Percentiles rank a stretch among this genome's conserved stretches.
Conservation (phyloP, 306 rosid genomes). For the Abrus pulchellus region DNA sequence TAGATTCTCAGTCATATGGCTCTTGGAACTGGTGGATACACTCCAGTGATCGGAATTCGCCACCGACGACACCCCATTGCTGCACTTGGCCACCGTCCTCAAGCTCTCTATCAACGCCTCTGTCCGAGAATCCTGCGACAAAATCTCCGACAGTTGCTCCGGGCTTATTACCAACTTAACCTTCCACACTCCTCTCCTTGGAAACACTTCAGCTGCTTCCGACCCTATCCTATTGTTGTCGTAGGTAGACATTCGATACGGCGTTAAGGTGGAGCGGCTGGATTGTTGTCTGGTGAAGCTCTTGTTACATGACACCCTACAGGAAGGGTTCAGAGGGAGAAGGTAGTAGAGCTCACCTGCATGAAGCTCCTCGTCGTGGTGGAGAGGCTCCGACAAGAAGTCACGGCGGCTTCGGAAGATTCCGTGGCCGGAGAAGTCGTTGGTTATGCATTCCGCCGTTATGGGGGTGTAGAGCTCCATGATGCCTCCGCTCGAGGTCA, state of each 20-base stretch:
- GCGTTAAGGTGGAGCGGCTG: slow-evolving; percentile 46
- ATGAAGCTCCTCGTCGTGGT: slow-evolving; percentile 64
- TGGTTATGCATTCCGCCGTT: slow-evolving; percentile 61
- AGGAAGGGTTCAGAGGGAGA: slow-evolving; percentile 63
- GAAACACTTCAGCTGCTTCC: slow-evolving; percentile 55
- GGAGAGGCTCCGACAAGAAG: slow-evolving; percentile 62
- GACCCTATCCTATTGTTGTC: slow-evolving; percentile 47
- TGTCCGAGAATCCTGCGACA: slow-evolving; percentile 69
- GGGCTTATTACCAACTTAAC: slow-evolving; percentile 82
- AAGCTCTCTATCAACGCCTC: slow-evolving; percentile 73
- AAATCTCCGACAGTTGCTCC: slow-evolving; percentile 69
- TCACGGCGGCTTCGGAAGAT: slow-evolving; percentile 58
- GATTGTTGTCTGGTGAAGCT: slow-evolving; percentile 24
- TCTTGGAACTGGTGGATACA: slow-evolving; percentile 61
- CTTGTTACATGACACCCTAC: not conserved
- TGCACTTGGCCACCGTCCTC: slow-evolving; percentile 81
- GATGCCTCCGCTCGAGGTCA: slow-evolving; percentile 70
- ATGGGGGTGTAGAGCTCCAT: slow-evolving; percentile 73
- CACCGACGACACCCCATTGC: slow-evolving; percentile 54
- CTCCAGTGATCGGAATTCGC: slow-evolving; percentile 66
- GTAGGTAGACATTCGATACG: slow-evolving; percentile 67
- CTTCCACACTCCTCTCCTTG: slow-evolving; percentile 79
- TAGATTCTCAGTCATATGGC: slow-evolving; percentile 19
- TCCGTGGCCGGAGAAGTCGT: slow-evolving; percentile 71
- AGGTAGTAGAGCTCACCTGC: slow-evolving; percentile 67